Conservation (phyloP, 1,139 yeast species). For the Lodderomyces oxycetoniae region DNA sequence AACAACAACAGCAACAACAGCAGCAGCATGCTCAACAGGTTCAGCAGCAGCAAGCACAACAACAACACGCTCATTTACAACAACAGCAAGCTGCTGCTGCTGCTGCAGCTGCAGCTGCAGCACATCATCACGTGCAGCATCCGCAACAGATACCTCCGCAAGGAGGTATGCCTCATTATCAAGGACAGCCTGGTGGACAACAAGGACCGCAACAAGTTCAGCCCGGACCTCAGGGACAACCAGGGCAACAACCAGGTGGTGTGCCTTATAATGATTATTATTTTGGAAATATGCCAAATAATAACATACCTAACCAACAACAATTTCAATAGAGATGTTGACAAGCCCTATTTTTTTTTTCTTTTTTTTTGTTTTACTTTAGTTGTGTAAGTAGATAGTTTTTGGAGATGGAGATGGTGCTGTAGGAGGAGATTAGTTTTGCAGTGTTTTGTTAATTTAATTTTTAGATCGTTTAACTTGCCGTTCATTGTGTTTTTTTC, state of each 20-base stretch:
- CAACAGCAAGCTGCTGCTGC: conserved; percentile 19
- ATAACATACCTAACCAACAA: conserved; percentile 43
- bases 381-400: no score
- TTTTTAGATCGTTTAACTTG: no score
- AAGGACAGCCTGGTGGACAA: conserved; percentile 22
- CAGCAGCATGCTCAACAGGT: conserved; percentile 22
- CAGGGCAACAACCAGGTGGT: conserved; percentile 19
- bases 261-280: conserved; percentile 38
- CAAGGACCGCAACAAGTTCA: conserved; percentile 3
- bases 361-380: no score
- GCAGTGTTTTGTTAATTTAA: no score
- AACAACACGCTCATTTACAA: conserved; percentile 24
- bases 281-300: conserved; percentile 52
- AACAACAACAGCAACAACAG: conserved; percentile 29
- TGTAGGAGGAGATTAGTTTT: no score
- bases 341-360: no score
- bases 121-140: conserved; percentile 31
- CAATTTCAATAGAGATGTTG: conserved; percentile 30
- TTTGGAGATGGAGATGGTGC: no score
- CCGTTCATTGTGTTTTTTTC: not conserved
- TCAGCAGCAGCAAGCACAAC: conserved; percentile 15
- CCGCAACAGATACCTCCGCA: conserved; percentile 6
- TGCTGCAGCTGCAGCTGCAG: conserved; percentile 1
- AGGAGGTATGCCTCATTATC: conserved; percentile 14
- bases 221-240: conserved; percentile 10